Base-by-base conservation (phyloP, 768 basidiomycete genomes). In the Calocera cornea region DNA sequence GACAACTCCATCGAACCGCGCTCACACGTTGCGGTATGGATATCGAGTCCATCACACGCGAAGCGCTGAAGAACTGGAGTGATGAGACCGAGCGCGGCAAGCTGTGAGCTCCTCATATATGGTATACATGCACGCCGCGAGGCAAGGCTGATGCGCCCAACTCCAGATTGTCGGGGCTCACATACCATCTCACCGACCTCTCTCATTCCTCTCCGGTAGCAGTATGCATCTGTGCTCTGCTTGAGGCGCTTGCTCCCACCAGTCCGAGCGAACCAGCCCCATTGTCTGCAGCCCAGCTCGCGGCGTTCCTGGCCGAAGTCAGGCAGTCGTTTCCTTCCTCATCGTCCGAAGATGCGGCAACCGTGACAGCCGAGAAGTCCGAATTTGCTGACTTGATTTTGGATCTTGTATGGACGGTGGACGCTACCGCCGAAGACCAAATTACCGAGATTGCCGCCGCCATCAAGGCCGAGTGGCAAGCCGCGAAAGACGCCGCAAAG, bases 361-460 rank as follows among this genome's bases (percentile, higher is more conserved):
- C 54, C 5, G 14, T 33, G 16, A 60, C 54, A 60, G 14, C 54
- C 14, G 54, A 60, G 54, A 60, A 60, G 54, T 29, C 54, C 5
- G 54, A 60, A 33, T 60, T 29, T 22, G 11, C 27, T 12, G 89
- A 91, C 71, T 75, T 84, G 54, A 78, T 93, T 1, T 82, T 94
- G 24, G 92, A 94, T 74, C 80, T 89, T 72, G 80, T 91, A 50
- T 94, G 92, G 92, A 83, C 89, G 22, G 75, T 89, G 50, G 92
- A 93, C 76, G 80, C 83, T 40, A 84, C 88, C 70, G 75, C 92
- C 68, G 91, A 93, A 67, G 90, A 91, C 72, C 75, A 86, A 33
- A 70, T 87, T 16, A 87, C 90, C 70, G 80, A 81, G 50, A 84
- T 83, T 74, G 68, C 73, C 33, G 71, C 79, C 49, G 72, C 83